Evolutionary conservation across 1,284 basidiomycete species (phyloP).

Genomic region (Filobasidium uniguttulatum): DNA sequence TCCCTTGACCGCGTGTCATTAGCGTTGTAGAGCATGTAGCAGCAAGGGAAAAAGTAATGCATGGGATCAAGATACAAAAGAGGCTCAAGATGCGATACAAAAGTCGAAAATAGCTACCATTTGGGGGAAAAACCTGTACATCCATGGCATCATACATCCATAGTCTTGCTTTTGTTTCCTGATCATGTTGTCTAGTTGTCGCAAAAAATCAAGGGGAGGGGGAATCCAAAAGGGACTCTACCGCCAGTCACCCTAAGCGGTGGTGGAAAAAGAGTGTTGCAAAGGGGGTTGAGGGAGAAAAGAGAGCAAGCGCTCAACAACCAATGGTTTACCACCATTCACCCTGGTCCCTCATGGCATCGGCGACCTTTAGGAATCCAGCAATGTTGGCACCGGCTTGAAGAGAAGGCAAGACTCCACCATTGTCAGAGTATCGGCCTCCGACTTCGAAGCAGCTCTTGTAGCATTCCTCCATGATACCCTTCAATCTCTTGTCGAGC

Average conservation of each 20-base stretch:
- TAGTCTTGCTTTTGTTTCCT: not conserved
- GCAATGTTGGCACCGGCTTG: slow-evolving; percentile 62
- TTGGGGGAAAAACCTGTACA: not conserved
- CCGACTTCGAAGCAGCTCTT: slow-evolving; percentile 50
- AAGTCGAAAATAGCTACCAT: no score
- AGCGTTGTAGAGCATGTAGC: not conserved
- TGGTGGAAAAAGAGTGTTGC: not conserved
- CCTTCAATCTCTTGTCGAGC: slow-evolving; percentile 58
- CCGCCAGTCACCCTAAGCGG: not conserved
- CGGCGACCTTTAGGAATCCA: slow-evolving; percentile 40
- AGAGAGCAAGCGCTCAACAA: no score
- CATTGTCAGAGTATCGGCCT: slow-evolving; percentile 48
- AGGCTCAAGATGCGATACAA: not conserved
- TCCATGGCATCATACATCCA: not conserved
- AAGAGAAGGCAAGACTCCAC: slow-evolving; percentile 47
- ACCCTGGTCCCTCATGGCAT: slow-evolving; percentile 55
- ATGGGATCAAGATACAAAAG: no score
- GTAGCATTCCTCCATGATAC: slow-evolving; percentile 60
- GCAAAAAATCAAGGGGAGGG: not conserved
- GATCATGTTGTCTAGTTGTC: not conserved
- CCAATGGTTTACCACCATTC: slow-evolving; percentile 50
- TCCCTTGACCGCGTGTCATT: no score
- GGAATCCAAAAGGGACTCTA: not conserved
- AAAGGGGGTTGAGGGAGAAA: not conserved
- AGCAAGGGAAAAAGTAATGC: no score